Conservation (phyloP, 192 early-diverging fungal species). For the Ramicandelaber brevisporus region DNA sequence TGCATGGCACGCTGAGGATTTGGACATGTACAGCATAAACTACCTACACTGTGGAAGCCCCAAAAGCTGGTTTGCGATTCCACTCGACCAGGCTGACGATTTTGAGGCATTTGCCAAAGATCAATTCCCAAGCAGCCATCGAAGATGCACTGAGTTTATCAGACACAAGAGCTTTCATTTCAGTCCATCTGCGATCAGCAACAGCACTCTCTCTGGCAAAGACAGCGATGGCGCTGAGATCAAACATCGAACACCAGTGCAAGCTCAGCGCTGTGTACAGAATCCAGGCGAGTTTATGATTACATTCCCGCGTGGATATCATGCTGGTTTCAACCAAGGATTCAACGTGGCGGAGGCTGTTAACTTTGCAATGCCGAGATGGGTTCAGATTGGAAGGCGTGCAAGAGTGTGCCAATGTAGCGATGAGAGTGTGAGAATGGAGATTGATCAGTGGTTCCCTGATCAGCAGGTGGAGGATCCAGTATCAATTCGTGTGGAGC, state of each 20-base stretch:
- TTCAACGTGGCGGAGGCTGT: constrained; percentile 95
- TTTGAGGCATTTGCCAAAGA: constrained; percentile 53
- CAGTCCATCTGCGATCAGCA: constrained; percentile 42
- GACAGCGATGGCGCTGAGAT: constrained; percentile 39
- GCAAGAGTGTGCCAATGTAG: constrained; percentile 66
- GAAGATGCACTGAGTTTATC: constrained; percentile 64
- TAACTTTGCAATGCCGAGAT: constrained; percentile 72
- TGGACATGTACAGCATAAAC: constrained; percentile 87
- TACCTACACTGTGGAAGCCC: constrained; percentile 94
- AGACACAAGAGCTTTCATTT: constrained; percentile 78
- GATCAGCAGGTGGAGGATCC: too few species aligned
- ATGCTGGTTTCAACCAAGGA: constrained; percentile 84
- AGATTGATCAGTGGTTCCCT: constrained; percentile 54
- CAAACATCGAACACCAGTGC: too few species aligned
- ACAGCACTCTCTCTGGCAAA: constrained; percentile 36
- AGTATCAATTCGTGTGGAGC: too few species aligned
- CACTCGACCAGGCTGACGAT: constrained; percentile 26
- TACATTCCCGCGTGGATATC: constrained; percentile 68
- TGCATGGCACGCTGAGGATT: constrained; percentile 96
- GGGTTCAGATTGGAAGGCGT: constrained; percentile 59
- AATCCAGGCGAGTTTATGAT: constrained; percentile 63
- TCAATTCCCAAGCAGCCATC: constrained; percentile 49
- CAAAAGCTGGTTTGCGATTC: constrained; percentile 92
- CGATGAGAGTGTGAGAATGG: constrained; percentile 62
- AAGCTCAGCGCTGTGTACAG: constrained; percentile 57